These are phyloP conservation scores for Suhomyces terraborum DNA, from an alignment of 1,139 yeast genomes.

Conservation along the genomic window DNA sequence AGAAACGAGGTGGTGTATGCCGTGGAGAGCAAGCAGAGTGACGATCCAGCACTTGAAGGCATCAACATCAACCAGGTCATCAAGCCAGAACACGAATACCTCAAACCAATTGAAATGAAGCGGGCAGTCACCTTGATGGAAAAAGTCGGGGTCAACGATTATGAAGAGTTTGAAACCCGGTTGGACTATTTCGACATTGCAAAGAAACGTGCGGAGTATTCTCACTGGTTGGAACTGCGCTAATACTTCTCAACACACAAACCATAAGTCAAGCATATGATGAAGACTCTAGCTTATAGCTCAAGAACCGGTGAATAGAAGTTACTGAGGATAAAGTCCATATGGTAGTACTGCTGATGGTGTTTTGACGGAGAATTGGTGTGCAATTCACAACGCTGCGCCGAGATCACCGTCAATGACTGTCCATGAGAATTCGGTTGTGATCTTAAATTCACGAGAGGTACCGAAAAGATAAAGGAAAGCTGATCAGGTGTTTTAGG, in stretches of 20 bases:
- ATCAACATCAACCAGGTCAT: constrained; percentile 22
- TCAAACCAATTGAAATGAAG: constrained; percentile 50
- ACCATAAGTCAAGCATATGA: no score
- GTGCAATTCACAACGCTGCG: background rate
- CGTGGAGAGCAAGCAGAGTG: constrained; percentile 12
- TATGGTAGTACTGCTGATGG: no score
- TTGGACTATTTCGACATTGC: constrained; percentile 48
- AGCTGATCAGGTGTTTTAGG: no score
- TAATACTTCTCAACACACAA: background rate
- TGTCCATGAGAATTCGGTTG: background rate
- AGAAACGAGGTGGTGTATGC: constrained; percentile 24
- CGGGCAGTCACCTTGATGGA: constrained; percentile 49
- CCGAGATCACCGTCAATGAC: background rate
- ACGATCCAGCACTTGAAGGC: constrained; percentile 18
- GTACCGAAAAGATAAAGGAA: no score
- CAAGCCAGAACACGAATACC: constrained; percentile 27
- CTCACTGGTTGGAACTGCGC: constrained; percentile 33
- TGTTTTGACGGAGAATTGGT: no score
- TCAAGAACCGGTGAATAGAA: no score
- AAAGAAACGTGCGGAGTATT: constrained; percentile 42
- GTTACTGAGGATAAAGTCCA: no score
- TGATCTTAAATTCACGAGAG: no score
- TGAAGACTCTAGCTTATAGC: no score
- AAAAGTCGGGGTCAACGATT: constrained; percentile 46
- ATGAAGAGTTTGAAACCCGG: constrained; percentile 45